Percentiles rank a stretch among this genome's conserved stretches.
These are phyloP conservation scores for Metarhizium guizhouense DNA, from an alignment of 2,329 filamentous ascomycete genomes.

Conservation along the genomic window DNA sequence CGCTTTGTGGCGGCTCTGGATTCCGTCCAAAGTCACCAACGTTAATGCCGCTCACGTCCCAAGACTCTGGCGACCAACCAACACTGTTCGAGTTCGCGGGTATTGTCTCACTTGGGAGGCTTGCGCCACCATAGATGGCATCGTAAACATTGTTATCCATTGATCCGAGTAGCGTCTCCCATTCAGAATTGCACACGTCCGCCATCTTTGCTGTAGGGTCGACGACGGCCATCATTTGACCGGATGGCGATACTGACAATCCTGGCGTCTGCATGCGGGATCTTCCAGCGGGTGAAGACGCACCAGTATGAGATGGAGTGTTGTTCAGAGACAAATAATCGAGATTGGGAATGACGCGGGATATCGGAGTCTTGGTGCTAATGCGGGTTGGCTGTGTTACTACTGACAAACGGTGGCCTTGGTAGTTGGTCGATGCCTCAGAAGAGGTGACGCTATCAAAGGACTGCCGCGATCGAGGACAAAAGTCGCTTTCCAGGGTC, in stretches of 20 bases:
- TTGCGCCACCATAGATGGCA: slow-evolving; percentile 64
- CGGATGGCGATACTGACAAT: background rate
- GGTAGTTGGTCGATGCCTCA: slow-evolving; percentile 16
- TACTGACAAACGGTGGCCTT: slow-evolving; percentile 40
- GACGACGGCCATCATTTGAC: slow-evolving; percentile 6
- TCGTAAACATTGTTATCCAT: slow-evolving; percentile 85
- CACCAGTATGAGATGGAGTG: slow-evolving; percentile 36
- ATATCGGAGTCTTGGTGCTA: slow-evolving; percentile 18
- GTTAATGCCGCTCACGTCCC: slow-evolving; percentile 43
- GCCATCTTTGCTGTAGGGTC: slow-evolving; percentile 20
- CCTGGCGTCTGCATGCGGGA: slow-evolving; percentile 28
- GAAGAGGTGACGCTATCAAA: slow-evolving; percentile 29
- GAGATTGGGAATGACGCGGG: slow-evolving; percentile 32
- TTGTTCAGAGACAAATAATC: slow-evolving; percentile 50
- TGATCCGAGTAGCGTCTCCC: slow-evolving; percentile 72
- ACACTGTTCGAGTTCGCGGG: slow-evolving; percentile 27
- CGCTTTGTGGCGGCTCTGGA: slow-evolving; percentile 39
- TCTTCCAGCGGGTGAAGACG: slow-evolving; percentile 35
- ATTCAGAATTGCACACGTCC: slow-evolving; percentile 57
- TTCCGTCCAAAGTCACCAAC: slow-evolving; percentile 37
- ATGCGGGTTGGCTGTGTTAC: slow-evolving; percentile 33
- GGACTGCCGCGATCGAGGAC: slow-evolving; percentile 36
- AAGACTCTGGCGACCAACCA: slow-evolving; percentile 49
- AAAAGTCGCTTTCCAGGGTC: slow-evolving; percentile 25
- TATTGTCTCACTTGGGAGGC: slow-evolving; percentile 35